Conservation (phyloP, 345 rosid species). For the Acer yangbiense region DNA sequence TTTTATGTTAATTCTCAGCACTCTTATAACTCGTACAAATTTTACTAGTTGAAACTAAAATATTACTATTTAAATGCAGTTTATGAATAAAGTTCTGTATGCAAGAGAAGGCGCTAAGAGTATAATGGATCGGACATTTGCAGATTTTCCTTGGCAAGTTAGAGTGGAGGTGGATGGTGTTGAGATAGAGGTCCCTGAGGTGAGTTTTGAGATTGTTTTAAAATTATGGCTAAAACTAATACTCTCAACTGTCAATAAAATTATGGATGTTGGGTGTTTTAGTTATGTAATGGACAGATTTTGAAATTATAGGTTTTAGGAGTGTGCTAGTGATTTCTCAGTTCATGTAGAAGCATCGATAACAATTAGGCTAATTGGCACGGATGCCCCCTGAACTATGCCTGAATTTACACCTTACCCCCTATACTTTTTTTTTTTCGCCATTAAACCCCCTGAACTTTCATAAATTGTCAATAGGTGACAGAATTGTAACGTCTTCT, state of each 20-base stretch:
- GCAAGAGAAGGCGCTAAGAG: conserved; percentile 93
- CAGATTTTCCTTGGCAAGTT: conserved; percentile 84
- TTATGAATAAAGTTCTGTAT: conserved; percentile 90
- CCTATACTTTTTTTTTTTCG: no score
- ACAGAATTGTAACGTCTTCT: no score
- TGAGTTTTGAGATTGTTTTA: conserved; percentile 27
- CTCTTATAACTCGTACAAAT: conserved; percentile 2
- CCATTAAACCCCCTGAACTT: no score
- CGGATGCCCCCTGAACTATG: no score
- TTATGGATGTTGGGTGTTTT: not conserved
- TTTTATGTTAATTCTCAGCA: not conserved
- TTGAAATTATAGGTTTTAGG: not conserved
- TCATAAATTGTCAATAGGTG: no score
- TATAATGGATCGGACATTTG: conserved; percentile 90
- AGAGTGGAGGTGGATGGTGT: conserved; percentile 87
- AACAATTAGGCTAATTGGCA: not conserved
- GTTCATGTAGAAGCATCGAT: not conserved
- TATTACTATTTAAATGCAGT: conserved; percentile 46
- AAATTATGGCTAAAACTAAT: not conserved
- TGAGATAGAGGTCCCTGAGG: conserved; percentile 91
- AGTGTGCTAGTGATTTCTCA: not conserved
- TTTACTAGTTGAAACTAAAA: conserved; percentile 26
- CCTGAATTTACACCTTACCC: no score
- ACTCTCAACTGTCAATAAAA: not conserved
- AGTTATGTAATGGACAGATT: not conserved